Percentiles rank a stretch among this genome's conserved stretches.
Conservation (phyloP, 495 filamentous ascomycete species). For the Penicillium riverlandense region DNA sequence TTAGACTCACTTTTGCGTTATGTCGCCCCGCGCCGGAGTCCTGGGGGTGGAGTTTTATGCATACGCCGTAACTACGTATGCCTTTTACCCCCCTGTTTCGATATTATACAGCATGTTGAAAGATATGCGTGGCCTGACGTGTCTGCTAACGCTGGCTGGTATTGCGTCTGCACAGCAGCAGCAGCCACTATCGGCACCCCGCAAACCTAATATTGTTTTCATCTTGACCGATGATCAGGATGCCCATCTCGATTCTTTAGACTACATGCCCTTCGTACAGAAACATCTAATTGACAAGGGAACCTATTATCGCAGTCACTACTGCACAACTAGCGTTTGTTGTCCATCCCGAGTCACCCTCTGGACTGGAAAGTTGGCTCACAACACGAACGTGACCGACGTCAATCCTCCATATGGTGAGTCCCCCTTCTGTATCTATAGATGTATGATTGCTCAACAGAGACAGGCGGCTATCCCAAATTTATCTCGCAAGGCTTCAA, state of each 20-base stretch:
- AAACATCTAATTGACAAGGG: constrained; percentile 38
- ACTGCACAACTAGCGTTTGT: constrained; percentile 47
- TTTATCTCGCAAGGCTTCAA: constrained; percentile 52
- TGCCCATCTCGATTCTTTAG: constrained; percentile 43
- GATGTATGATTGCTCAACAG: too few relatives aligned
- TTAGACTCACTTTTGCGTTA: too few relatives aligned
- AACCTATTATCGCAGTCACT: constrained; percentile 39
- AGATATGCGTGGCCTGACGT: too few relatives aligned
- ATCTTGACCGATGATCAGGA: constrained; percentile 57
- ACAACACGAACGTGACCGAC: constrained; percentile 60
- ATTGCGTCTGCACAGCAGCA: too few relatives aligned
- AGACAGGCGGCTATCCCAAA: constrained; percentile 54
- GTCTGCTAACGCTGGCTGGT: too few relatives aligned
- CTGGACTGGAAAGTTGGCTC: constrained; percentile 49
- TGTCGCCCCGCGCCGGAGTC: too few relatives aligned
- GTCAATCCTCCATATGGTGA: constrained; percentile 52
- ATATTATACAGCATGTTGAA: too few relatives aligned
- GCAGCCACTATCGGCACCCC: too few relatives aligned
- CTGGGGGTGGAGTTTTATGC: too few relatives aligned
- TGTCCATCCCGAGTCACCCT: constrained; percentile 46
- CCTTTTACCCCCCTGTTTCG: too few relatives aligned
- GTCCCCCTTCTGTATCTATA: not conserved
- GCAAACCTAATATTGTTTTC: constrained; percentile 46
- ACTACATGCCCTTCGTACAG: constrained; percentile 43
- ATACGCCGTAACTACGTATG: too few relatives aligned